Conservation (phyloP, 1,284 basidiomycete species). For the Bondarzewia mesenterica region DNA sequence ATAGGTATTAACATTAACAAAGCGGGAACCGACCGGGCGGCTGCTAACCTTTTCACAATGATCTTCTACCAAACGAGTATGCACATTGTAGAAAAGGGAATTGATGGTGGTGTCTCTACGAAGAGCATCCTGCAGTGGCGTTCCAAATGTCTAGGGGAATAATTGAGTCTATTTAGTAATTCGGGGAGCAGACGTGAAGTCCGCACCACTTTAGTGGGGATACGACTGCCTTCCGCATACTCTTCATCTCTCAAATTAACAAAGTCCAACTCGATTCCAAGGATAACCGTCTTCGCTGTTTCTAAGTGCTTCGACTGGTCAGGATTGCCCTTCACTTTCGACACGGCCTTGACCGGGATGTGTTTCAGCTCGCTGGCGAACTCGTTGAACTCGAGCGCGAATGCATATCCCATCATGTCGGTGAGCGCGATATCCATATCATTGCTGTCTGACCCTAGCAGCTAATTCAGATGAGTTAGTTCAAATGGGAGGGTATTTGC, state of each 20-base stretch:
- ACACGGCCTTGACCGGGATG: slow-evolving; percentile 51
- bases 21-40: not conserved
- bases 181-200: not conserved
- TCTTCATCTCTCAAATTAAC: slow-evolving; percentile 93
- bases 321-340: slow-evolving; percentile 90
- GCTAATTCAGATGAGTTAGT: slow-evolving; percentile 34
- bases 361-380: slow-evolving; percentile 54
- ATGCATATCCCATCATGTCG: slow-evolving; percentile 85
- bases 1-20: not conserved
- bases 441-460: slow-evolving; percentile 77
- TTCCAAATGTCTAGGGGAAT: slow-evolving; percentile 74
- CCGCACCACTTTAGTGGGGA: slow-evolving; percentile 81
- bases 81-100: slow-evolving; percentile 93
- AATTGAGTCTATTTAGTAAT: not conserved
- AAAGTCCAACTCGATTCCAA: slow-evolving; percentile 86
- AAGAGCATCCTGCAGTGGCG: slow-evolving; percentile 86
- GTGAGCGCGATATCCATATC: slow-evolving; percentile 94
- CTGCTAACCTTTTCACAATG: slow-evolving; percentile 71
- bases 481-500: slow-evolving; percentile 6
- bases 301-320: slow-evolving; percentile 98
- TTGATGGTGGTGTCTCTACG: slow-evolving; percentile 96
- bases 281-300: slow-evolving; percentile 84
- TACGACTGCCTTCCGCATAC: slow-evolving; percentile 82
- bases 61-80: slow-evolving; percentile 86
- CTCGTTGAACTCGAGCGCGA: slow-evolving; percentile 75